Evolutionary conservation across 2,329 filamentous ascomycete species (phyloP).

Genomic region (Arthrobotrys megalospora): DNA sequence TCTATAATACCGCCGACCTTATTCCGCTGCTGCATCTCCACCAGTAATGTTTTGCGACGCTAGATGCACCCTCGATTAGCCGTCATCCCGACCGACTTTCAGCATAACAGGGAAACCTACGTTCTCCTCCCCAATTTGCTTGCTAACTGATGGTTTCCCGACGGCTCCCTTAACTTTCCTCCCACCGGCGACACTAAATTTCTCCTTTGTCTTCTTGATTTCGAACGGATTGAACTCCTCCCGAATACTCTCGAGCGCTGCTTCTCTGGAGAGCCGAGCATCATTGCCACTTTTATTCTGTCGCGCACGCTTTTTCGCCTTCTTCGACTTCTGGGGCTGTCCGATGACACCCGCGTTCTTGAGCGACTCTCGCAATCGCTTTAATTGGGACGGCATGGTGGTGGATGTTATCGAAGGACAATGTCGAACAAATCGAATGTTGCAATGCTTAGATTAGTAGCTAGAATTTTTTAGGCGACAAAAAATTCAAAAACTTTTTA

Average conservation of each 20-base stretch:
- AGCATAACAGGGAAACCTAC: slow-evolving; percentile 69
- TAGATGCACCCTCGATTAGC: slow-evolving; percentile 66
- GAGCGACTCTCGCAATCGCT: slow-evolving; percentile 92
- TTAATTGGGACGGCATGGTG: slow-evolving; percentile 84
- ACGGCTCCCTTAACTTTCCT: slow-evolving; percentile 72
- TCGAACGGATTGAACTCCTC: slow-evolving; percentile 99
- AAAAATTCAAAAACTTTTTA: slow-evolving; percentile 46
- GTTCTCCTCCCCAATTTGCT: slow-evolving; percentile 87
- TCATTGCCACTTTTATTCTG: slow-evolving; percentile 70
- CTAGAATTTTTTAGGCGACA: slow-evolving; percentile 48
- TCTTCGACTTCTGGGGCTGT: slow-evolving; percentile 94
- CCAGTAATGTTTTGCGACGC: slow-evolving; percentile 85
- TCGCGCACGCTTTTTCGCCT: slow-evolving; percentile 76
- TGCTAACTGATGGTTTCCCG: slow-evolving; percentile 83
- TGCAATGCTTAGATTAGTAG: neutral
- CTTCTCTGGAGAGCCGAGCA: slow-evolving; percentile 82
- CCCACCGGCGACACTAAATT: slow-evolving; percentile 63
- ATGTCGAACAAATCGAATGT: slow-evolving; percentile 6
- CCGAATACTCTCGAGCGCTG: slow-evolving; percentile 86
- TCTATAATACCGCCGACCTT: slow-evolving; percentile 94
- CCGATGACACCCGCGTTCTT: slow-evolving; percentile 90
- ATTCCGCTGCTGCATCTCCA: slow-evolving; percentile 88
- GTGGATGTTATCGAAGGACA: neutral
- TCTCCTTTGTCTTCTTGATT: slow-evolving; percentile 73
- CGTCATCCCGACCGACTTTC: neutral